Conservation (phyloP, 768 basidiomycete species). For the Calocybe cyanea region DNA sequence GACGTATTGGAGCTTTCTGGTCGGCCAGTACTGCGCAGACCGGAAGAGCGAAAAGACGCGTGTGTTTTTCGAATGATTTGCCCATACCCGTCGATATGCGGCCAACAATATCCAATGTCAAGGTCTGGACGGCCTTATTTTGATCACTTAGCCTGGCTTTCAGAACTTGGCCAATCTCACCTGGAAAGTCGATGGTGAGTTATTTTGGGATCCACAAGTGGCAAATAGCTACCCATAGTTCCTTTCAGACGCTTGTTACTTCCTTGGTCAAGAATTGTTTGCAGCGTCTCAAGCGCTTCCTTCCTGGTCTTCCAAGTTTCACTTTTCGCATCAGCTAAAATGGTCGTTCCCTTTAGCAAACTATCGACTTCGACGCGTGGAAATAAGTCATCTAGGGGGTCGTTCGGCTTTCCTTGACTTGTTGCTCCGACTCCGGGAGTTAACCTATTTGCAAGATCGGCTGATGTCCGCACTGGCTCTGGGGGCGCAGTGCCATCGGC, state of each 20-base stretch:
- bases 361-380: slow-evolving; percentile 92
- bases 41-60: slow-evolving; percentile 69
- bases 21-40: slow-evolving; percentile 86
- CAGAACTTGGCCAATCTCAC: slow-evolving; percentile 85
- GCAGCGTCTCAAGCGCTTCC: slow-evolving; percentile 84
- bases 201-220: slow-evolving; percentile 4
- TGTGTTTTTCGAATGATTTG: slow-evolving; percentile 89
- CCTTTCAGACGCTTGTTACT: slow-evolving; percentile 91
- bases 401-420: slow-evolving; percentile 37
- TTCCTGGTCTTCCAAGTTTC: slow-evolving; percentile 98
- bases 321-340: slow-evolving; percentile 80
- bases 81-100: slow-evolving; percentile 94
- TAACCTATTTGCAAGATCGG: slow-evolving; percentile 60
- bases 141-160: slow-evolving; percentile 88
- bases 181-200: slow-evolving; percentile 32
- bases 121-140: slow-evolving; percentile 89
- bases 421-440: slow-evolving; percentile 31
- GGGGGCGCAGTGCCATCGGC: slow-evolving; percentile 75
- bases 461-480: slow-evolving; percentile 72
- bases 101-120: slow-evolving; percentile 87
- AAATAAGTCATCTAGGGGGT: slow-evolving; percentile 91
- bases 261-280: slow-evolving; percentile 83
- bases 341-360: slow-evolving; percentile 77
- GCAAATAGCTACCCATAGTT: slow-evolving; percentile 63
- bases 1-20: slow-evolving; percentile 84